Base-by-base conservation (phyloP, 2,329 filamentous ascomycete species). In the Tolypocladium cylindrosporum region DNA sequence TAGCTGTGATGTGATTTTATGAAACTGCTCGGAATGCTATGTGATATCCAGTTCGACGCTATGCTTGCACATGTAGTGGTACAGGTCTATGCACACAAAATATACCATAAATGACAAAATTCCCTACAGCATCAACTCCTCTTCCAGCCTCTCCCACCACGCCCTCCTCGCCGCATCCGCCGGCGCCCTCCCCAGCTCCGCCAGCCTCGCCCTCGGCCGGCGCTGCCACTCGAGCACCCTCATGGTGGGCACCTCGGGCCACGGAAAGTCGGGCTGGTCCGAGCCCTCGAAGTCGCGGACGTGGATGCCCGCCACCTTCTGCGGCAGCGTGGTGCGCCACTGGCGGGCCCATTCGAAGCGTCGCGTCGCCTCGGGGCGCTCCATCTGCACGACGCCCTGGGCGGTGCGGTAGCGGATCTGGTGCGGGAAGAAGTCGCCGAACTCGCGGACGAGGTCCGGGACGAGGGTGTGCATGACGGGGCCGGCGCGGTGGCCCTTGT, bases 371-470 rank as follows among this genome's bases (percentile, higher is more conserved):
- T 66, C 60, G 36, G 65, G 60, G 7, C 68, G 65, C 10, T 58
- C 14, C 19, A 74, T 59, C 4, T 54, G 43, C 48, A 73, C 65
- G 39, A 62, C 21, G 45, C 71, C 72, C 43, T 72, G 68, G 5
- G 64, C 61, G 3, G 68, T 70, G 50, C 70, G 70, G 60, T 74
- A 74, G 19, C 58, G 59, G 43, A 74, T 43, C 53, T 65, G 55
- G 11, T 60, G 58, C 21, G 61, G 66, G 45, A 75, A 62, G 63
- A 74, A 74, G 41, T 71, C 67, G 39, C 59, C 56, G 37, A 72
- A 73, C 41, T 74, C 71, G 31, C 58, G 57, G 31, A 75, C 41
- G 19, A 74, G 63, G 55, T 69, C 53, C 19, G 72, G 72, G 51
- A 74, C 42, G 53, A 63, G 31, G 37, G 55, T 56, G 4, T 45